Evolutionary conservation across 2,329 filamentous ascomycete species (phyloP).

Genomic region (Ceratocystiopsis sp.): DNA sequence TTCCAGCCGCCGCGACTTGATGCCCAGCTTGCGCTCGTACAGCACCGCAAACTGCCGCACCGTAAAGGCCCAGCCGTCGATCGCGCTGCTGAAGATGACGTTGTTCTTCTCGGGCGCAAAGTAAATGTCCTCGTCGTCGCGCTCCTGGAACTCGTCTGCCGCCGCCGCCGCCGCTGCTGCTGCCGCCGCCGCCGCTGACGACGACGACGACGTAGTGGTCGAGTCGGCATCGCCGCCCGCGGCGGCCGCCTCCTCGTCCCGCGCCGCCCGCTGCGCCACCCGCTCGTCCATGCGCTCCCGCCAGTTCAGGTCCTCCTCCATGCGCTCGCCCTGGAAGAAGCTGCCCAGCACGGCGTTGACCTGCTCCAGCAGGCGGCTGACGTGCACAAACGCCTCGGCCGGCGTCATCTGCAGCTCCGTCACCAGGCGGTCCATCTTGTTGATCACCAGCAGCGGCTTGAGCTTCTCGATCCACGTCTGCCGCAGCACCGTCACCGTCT

Average conservation of each 20-base stretch:
- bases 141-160: constrained; percentile 60
- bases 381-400: constrained; percentile 70
- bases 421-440: constrained; percentile 92
- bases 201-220: constrained; percentile 14
- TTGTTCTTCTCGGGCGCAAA: constrained; percentile 98
- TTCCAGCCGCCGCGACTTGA: constrained; percentile 74
- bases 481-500: constrained; percentile 89
- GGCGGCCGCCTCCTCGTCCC: constrained; percentile 21
- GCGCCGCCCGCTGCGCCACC: constrained; percentile 37
- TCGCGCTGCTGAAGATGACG: constrained; percentile 94
- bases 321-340: constrained; percentile 93
- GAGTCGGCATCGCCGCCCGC: constrained; percentile 27
- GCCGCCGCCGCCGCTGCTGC: constrained; percentile 24
- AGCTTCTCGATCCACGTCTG: constrained; percentile 94
- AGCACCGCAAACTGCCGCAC: constrained; percentile 82
- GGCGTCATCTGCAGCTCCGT: constrained; percentile 93
- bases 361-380: constrained; percentile 81
- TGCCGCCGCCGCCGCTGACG: constrained; percentile 23
- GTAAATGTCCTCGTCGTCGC: constrained; percentile 91
- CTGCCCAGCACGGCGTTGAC: constrained; percentile 95
- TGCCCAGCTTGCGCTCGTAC: constrained; percentile 93
- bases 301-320: constrained; percentile 97
- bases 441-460: constrained; percentile 87
- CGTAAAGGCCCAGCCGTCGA: constrained; percentile 98
- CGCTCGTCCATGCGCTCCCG: constrained; percentile 81